These are phyloP conservation scores for Tuber aestivum DNA, from an alignment of 495 filamentous ascomycete genomes.

Conservation along the genomic window DNA sequence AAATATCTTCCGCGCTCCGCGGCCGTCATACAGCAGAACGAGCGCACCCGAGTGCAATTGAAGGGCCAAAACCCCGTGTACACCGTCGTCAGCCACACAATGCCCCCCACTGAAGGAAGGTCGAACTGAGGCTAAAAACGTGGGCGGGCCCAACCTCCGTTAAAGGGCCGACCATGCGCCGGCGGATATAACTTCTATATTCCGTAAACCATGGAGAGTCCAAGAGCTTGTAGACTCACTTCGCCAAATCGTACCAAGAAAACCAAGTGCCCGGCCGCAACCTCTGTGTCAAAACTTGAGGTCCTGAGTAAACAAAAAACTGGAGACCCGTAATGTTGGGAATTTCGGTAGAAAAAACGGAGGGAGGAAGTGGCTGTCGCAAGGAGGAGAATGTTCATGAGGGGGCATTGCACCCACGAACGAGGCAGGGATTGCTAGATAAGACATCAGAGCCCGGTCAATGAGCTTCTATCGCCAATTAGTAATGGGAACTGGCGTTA, in stretches of 20 bases:
- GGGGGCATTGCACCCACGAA: conserved; percentile 55
- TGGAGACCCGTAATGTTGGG: background rate
- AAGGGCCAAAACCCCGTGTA: conserved; percentile 65
- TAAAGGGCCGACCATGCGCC: conserved; percentile 85
- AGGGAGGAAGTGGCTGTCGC: conserved; percentile 2
- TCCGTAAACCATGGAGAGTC: conserved; percentile 64
- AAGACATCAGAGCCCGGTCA: conserved; percentile 78
- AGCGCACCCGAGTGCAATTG: conserved; percentile 75
- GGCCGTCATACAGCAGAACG: conserved; percentile 86
- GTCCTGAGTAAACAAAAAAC: conserved; percentile 5
- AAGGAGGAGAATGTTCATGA: conserved; percentile 5
- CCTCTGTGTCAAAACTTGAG: conserved; percentile 12
- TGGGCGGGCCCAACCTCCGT: conserved; percentile 58
- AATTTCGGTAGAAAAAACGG: conserved; percentile 5
- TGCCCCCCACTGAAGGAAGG: too few species aligned
- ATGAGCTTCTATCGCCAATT: conserved; percentile 75
- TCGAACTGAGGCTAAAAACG: background rate
- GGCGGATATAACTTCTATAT: conserved; percentile 80
- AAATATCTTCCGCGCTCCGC: conserved; percentile 68
- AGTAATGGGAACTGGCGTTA: conserved; percentile 66
- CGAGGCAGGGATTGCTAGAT: conserved; percentile 68
- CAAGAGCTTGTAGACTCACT: conserved; percentile 74
- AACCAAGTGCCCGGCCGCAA: conserved; percentile 69
- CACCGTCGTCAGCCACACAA: background rate
- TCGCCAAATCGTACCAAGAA: conserved; percentile 78